phyloP scores from a whole-genome alignment of 2,329 filamentous ascomycete species.

The Nemania sp. region DNA sequence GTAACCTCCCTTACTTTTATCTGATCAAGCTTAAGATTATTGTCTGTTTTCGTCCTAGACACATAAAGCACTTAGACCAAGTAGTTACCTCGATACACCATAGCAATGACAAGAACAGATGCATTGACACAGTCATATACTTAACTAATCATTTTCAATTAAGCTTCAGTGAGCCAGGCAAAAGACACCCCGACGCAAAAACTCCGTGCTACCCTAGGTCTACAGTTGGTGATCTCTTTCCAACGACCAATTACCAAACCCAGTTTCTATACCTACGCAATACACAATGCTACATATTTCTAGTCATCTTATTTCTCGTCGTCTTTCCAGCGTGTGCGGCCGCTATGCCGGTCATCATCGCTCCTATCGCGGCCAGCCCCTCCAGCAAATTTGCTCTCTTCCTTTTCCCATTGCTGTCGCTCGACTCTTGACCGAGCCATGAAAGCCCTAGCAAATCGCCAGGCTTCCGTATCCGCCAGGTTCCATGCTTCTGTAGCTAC shows the following conservation, averaged over 20 bases:
- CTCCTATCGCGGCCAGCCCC: constrained; percentile 67
- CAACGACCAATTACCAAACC: constrained; percentile 22
- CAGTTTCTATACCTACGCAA: constrained; percentile 13
- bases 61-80: not conserved
- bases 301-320: constrained; percentile 21
- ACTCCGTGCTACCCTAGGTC: constrained; percentile 36
- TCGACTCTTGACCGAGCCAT: constrained; percentile 72
- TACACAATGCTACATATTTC: constrained; percentile 22
- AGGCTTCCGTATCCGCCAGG: constrained; percentile 80
- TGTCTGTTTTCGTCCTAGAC: not conserved
- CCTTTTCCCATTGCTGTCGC: constrained; percentile 75
- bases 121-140: not conserved
- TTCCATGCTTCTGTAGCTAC: constrained; percentile 74
- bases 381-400: constrained; percentile 73
- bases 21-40: not conserved
- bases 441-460: constrained; percentile 79
- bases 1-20: no score
- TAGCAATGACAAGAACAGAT: constrained; percentile 4
- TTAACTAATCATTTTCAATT: constrained; percentile 11
- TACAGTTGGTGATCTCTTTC: constrained; percentile 19
- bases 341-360: constrained; percentile 49
- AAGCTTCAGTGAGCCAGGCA: constrained; percentile 9
- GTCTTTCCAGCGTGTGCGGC: constrained; percentile 46
- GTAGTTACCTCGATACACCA: not conserved
- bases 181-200: constrained; percentile 33